Base-by-base conservation (phyloP, 2,329 filamentous ascomycete species). In the Hymenoscyphus occultus region DNA sequence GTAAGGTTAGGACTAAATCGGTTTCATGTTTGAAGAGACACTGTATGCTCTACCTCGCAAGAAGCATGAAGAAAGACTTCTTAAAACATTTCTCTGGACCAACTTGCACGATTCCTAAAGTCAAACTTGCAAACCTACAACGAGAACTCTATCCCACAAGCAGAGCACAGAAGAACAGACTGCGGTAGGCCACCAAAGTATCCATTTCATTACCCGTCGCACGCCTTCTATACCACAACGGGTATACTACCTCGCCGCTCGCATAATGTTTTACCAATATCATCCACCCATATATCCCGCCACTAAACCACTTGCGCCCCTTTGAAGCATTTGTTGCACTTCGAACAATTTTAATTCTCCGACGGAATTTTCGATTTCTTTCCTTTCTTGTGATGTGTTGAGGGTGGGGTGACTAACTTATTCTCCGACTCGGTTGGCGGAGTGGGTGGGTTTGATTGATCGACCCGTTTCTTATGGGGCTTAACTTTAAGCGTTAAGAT, bases 291-390 rank as follows among this genome's bases (percentile, higher is more conserved):
- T 14, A 6, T n/a, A 40, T 40, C n/a, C 32, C 16, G 9, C 13
- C 31, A 19, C 56, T 16, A 14, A 40, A 35, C 14, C 14, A 40
- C 16, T 19, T 10, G n/a, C 56, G 6, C 35, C 19, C 12, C 32
- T 22, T 32, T 9, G 28, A 57, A 19, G 12, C 40, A 32, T 59
- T 59, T 67, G 67, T 69, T 69, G 67, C 67, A 69, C 63, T 60
- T 69, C 67, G 65, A 62, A 60, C 42, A 45, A 5, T 45, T 40
- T 65, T 67, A 65, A 64, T 32, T 67, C 65, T 69, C 67, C 67
- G 67, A 65, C 42, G 42, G 42, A 45, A 45, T 14, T 45, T 45
- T 45, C 14, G 5, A 35, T 35, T 35, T 14, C n/a, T 45, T 45
- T n/a, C 42, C 13, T 45, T 45, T 45, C 14, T n/a, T 45, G 42